Evolutionary conservation across 805 yeast species (phyloP).

Genomic region (Barnettozyma californica): DNA sequence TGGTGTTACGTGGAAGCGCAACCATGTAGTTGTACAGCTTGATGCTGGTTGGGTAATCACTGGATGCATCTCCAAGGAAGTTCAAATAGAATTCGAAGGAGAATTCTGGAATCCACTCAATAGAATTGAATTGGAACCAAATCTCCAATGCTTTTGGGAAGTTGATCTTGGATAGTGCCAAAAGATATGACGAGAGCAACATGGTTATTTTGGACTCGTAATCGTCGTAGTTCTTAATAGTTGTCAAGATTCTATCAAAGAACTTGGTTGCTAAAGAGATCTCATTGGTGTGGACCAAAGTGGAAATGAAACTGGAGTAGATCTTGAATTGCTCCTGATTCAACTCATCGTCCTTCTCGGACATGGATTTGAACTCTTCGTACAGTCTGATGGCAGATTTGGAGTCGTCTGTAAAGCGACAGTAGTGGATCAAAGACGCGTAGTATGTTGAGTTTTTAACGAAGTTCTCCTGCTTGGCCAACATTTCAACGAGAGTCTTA

Average conservation of each 20-base stretch:
- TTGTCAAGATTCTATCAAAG: slow-evolving; percentile 47
- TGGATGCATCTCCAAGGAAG: slow-evolving; percentile 30
- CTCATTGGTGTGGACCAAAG: slow-evolving; percentile 48
- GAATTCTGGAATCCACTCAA: slow-evolving; percentile 37
- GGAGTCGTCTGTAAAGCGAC: slow-evolving; percentile 34
- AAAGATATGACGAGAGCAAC: slow-evolving; percentile 40
- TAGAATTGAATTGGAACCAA: slow-evolving; percentile 32
- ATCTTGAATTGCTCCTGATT: slow-evolving; percentile 39
- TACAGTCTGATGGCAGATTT: slow-evolving; percentile 35
- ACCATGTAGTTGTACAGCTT: slow-evolving; percentile 33
- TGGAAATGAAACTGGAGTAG: slow-evolving; percentile 46
- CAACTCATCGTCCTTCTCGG: slow-evolving; percentile 16
- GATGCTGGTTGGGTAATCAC: slow-evolving; percentile 27
- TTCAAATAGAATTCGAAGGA: slow-evolving; percentile 33
- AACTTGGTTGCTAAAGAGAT: slow-evolving; percentile 47
- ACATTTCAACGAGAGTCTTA: slow-evolving; percentile 27
- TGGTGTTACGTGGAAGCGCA: slow-evolving; percentile 27
- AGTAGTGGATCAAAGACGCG: slow-evolving; percentile 34
- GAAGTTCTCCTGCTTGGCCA: slow-evolving; percentile 23
- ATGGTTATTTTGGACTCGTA: slow-evolving; percentile 31
- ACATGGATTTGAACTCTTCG: slow-evolving; percentile 30
- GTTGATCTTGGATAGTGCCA: slow-evolving; percentile 32
- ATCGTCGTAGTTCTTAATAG: slow-evolving; percentile 34
- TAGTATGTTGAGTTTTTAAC: slow-evolving; percentile 31
- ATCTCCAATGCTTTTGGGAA: slow-evolving; percentile 30